Base-by-base conservation (phyloP, 1,139 yeast species). In the Spathaspora sp. region DNA sequence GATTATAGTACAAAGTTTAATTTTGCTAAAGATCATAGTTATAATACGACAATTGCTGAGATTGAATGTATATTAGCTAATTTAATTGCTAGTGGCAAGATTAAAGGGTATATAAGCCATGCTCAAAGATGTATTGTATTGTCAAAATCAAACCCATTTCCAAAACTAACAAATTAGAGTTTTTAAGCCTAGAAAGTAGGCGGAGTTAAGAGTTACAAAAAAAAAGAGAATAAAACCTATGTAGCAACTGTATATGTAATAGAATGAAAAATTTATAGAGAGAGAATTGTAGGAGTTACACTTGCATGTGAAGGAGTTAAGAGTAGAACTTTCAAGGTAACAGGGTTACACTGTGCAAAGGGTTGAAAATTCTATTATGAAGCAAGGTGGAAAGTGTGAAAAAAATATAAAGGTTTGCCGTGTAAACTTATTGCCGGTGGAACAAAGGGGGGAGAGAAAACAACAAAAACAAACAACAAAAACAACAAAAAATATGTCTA, bases 101-200 rank as follows among this genome's bases (percentile, higher is more conserved):
- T 90, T 49, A 89, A 87, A 65, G 98, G 97, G 1, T 91, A 90
- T 63, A 67, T 91, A 20, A 86, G 96, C 7, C 95, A 89, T 59
- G 78, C 82, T 13, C 81, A 86, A 56, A 72, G 81, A 45, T 86
- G 88, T 49, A 70, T 90, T 25, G 97, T 91, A 13, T 66, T 91
- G 47, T 85, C 95, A 55, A 88, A 86, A 61, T 78, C 74, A 24
- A 80, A 80, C 26, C 84, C 97, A 3, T 91, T 91, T 59, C 95
- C 95, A 2, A 26, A 34, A 11, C 17, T 20, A 17, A 7, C 26
- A 4, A 37, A 17, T 16, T 37, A 11, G 18, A 13, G 18, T 23
- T 16, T 3, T 16, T 3, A 17, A 17, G 16, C 23, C 8, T 17
- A 37, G 15, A 13, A 29, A 31, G 18, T 6, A 9, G 36, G 36